Evolutionary conservation across 495 filamentous ascomycete species (phyloP).

Genomic region (Penicillium verhagenii): DNA sequence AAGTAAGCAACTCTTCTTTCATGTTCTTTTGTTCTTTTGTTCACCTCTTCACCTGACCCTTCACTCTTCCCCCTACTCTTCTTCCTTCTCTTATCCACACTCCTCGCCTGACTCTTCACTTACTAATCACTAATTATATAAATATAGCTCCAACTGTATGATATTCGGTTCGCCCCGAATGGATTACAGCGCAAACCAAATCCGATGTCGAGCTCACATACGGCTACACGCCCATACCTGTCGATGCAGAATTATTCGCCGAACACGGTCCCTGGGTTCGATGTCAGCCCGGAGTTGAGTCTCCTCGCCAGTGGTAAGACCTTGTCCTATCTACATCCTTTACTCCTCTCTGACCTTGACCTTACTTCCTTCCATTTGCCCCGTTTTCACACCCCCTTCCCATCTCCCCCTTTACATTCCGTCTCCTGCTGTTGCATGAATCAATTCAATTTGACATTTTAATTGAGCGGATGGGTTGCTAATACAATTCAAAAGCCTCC

Average conservation of each 20-base stretch:
- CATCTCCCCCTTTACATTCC: too few species aligned
- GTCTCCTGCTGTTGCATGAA: too few species aligned
- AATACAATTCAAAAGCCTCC: constrained; percentile 20
- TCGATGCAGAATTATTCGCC: constrained; percentile 32
- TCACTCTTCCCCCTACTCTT: too few species aligned
- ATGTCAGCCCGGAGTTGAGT: constrained; percentile 38
- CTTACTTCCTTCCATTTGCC: too few species aligned
- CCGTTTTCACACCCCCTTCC: too few species aligned
- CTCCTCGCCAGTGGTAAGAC: constrained; percentile 40
- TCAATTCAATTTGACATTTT: too few species aligned
- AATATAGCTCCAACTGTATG: constrained; percentile 42
- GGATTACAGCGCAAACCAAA: constrained; percentile 30
- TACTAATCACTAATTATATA: not conserved
- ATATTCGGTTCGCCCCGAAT: constrained; percentile 40
- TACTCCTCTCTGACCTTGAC: too few species aligned
- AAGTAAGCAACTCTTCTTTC: constrained; percentile 24
- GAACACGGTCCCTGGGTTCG: constrained; percentile 26
- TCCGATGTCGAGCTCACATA: constrained; percentile 24
- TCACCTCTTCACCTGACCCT: too few species aligned
- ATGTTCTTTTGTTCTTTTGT: too few species aligned
- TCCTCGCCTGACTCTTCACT: too few species aligned
- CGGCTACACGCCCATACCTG: constrained; percentile 38
- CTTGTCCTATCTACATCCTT: too few species aligned
- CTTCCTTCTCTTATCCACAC: too few species aligned
- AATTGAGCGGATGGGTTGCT: not conserved